Conservation (phyloP, 108 stramenopile genomes). For the Cafeteria roenbergensis region DNA sequence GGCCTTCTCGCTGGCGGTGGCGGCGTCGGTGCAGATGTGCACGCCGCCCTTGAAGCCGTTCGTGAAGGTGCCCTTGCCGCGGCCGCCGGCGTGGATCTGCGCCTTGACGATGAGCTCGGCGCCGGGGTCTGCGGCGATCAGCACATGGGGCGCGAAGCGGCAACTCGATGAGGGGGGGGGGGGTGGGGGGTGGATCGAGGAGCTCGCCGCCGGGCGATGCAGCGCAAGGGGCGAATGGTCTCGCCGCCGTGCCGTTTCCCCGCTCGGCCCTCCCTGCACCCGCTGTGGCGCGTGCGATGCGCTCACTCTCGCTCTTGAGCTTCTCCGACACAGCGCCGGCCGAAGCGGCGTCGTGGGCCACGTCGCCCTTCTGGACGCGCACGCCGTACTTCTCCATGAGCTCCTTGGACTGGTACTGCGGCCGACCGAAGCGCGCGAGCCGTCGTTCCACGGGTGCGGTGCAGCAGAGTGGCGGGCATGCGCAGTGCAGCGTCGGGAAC, state of each 20-base stretch:
- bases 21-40: conserved; percentile 43
- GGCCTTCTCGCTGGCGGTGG: conserved; percentile 26
- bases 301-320: background rate
- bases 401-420: conserved; percentile 58
- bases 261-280: background rate
- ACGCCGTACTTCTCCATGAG: conserved; percentile 50
- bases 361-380: conserved; percentile 42
- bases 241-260: too few relatives aligned
- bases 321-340: conserved; percentile 12
- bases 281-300: background rate
- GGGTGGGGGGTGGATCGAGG: too few relatives aligned
- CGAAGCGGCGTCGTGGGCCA: conserved; percentile 25
- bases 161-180: too few relatives aligned
- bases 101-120: conserved; percentile 59
- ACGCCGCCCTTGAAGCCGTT: conserved; percentile 73
- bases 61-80: conserved; percentile 62
- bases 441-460: too few relatives aligned
- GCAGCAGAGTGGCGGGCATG: background rate
- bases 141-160: too few relatives aligned
- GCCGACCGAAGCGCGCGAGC: conserved; percentile 53
- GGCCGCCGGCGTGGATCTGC: conserved; percentile 68
- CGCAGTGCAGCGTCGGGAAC: background rate
- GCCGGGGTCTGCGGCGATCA: background rate
- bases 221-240: too few relatives aligned
- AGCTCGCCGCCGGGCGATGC: too few relatives aligned